Evolutionary conservation across 2,329 filamentous ascomycete genomes (phyloP), one percentile per base, ranked within the genome.

Genomic region (Massarina eburnea): DNA sequence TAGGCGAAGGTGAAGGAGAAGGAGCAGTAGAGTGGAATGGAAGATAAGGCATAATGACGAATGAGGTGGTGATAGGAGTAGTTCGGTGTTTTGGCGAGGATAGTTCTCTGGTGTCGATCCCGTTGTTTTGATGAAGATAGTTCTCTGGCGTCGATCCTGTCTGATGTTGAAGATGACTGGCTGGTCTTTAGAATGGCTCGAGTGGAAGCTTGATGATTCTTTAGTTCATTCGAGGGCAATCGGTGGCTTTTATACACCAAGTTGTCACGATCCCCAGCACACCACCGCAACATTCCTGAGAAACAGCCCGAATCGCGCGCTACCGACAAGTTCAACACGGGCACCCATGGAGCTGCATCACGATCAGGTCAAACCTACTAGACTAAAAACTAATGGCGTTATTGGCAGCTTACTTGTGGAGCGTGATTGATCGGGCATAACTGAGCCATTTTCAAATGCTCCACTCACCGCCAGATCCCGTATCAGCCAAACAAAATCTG

Each of bases 1-100:
- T 62, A 37, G 67, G 64, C 54, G 66, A 67, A 52, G 62, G 55
- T 46, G 61, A 55, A 55, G 67, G 60, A 59, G 66, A 67, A 50
- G 66, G 55, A 56, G 61, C 55, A 54, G 64, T 47, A 53, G 64
- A 47, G 51, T 59, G 52, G 58, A 69, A 70, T 45, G 67, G 63
- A 58, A 68, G 62, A 61, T 57, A 51, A 64, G 67, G 67, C 67
- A 70, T 70, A 55, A 51, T 68, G 65, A 51, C 29, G 45, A 43
- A 38, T 30, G 35, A 34, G 42, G 45, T 51, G 49, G 40, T 44
- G 40, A 46, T n/a, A 45, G 42, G 41, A 21, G 50, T 57, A 43
- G 59, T 58, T 61, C 42, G 52, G 39, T 52, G 49, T 49, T 64
- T 60, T 53, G 57, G 54, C 52, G 53, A 54, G 44, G 57, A 51